Evolutionary conservation across 352 stramenopile species (phyloP), one percentile per base, ranked within the genome.

Genomic region (Globisporangium cederbergense): DNA sequence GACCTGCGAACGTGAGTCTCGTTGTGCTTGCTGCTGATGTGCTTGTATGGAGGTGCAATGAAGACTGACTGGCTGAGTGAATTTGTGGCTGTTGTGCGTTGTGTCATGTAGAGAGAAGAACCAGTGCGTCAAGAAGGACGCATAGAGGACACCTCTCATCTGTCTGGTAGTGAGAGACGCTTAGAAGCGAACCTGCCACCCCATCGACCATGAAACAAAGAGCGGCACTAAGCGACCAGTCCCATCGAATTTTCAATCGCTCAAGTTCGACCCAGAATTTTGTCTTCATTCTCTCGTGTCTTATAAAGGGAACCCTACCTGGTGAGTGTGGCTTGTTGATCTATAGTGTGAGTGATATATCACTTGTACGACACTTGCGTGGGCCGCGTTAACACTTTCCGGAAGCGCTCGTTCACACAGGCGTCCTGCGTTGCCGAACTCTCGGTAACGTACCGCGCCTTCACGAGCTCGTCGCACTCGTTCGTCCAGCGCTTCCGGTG

Each of bases 1-100:
- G 90, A 97, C 61, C 67, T 97, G 66, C 78, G 81, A 86, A 73
- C 70, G 81, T 91, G 72, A 66, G 80, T 72, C 20, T 49, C 6
- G 22, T 58, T n/a, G 2, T 25, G 36, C 36, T 42, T 6, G 5
- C 20, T 46, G 40, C 2, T 14, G 8, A 45, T 16, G 20, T 51
- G 13, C n/a, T 25, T 51, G 20, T 30, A 46, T 32, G 4, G 0
- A 36, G 10, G n/a, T 36, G 45, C 34, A 18, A 11, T 34, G 51
- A 34, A 34, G 46, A 46, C 3, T 25, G 3, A 32, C 8, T 47
- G 25, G 3, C 28, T 65, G 49, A 40, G 10, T 3, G 16, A 5
- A 45, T 20, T 25, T 45, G 32, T 16, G 18, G 20, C 14, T 34
- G 30, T 30, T 60, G 32, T 32, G 58, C 4, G 20, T 58, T n/a